These are phyloP conservation scores for Lipomyces oligophaga DNA, from an alignment of 805 yeast genomes.

Conservation along the genomic window DNA sequence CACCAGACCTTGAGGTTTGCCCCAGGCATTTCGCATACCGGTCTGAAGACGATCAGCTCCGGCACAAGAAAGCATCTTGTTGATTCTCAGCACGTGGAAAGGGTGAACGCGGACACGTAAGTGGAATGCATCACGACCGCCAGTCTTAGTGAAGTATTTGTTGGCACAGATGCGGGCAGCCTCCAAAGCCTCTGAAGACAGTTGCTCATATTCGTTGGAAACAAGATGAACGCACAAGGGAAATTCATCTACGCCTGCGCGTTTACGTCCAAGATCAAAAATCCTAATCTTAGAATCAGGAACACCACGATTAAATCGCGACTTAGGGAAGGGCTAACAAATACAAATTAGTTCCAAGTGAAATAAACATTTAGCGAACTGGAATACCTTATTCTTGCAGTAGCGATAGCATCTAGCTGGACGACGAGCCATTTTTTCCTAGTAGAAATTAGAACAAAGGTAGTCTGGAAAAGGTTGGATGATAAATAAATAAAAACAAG, in stretches of 20 bases:
- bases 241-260: slow-evolving; percentile 98
- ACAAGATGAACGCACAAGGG: slow-evolving; percentile 99
- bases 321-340: slow-evolving; percentile 89
- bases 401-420: slow-evolving; percentile 99
- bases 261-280: slow-evolving; percentile 99
- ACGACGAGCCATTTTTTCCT: slow-evolving; percentile 93
- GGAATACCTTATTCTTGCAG: slow-evolving; percentile 86
- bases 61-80: slow-evolving; percentile 99
- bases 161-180: slow-evolving; percentile 99
- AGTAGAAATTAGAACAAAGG: too few relatives aligned
- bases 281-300: slow-evolving; percentile 99
- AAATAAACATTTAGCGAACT: too few relatives aligned
- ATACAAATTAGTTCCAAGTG: background rate
- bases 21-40: slow-evolving; percentile 99
- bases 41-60: slow-evolving; percentile 99
- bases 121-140: slow-evolving; percentile 99
- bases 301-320: slow-evolving; percentile 99
- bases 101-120: slow-evolving; percentile 99
- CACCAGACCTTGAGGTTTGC: slow-evolving; percentile 99
- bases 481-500: too few relatives aligned
- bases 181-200: slow-evolving; percentile 99
- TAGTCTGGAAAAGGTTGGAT: too few relatives aligned
- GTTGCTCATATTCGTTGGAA: slow-evolving; percentile 98
- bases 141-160: slow-evolving; percentile 96
- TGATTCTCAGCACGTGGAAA: slow-evolving; percentile 99